Conservation (phyloP, 2,329 filamentous ascomycete genomes). For the Xylaria sp. region DNA sequence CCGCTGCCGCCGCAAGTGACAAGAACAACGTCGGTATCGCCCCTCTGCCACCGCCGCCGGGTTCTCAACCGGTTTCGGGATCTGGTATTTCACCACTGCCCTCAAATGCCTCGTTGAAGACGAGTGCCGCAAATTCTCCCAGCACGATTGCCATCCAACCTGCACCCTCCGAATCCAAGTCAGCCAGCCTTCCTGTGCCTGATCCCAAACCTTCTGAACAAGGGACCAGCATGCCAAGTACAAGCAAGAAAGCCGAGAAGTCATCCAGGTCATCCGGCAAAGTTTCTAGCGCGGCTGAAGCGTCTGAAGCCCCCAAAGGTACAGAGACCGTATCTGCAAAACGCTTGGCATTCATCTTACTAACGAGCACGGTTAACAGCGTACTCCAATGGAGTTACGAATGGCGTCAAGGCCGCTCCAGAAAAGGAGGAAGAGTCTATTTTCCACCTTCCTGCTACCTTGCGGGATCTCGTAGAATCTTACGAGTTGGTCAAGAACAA, state of each 20-base stretch:
- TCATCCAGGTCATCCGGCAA: constrained; percentile 42
- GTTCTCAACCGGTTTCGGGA: constrained; percentile 38
- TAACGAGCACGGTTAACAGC: constrained; percentile 30
- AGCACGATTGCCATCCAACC: constrained; percentile 45
- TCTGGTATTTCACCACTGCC: constrained; percentile 45
- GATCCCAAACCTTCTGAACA: constrained; percentile 29
- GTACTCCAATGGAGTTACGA: constrained; percentile 48
- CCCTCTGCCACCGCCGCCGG: constrained; percentile 85
- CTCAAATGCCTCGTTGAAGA: constrained; percentile 46
- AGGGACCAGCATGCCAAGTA: constrained; percentile 24
- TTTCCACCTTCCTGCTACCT: constrained; percentile 82
- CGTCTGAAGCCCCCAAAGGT: constrained; percentile 43
- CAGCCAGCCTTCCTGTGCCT: constrained; percentile 22
- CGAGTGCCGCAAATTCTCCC: constrained; percentile 52
- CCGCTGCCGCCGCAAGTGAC: constrained; percentile 84
- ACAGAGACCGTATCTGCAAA: constrained; percentile 17
- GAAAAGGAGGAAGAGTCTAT: constrained; percentile 61
- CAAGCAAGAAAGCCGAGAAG: constrained; percentile 32
- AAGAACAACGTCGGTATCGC: constrained; percentile 86
- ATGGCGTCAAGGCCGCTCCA: constrained; percentile 43
- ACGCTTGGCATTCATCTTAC: constrained; percentile 2
- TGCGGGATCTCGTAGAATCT: constrained; percentile 86
- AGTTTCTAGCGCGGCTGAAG: constrained; percentile 38
- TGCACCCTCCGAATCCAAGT: constrained; percentile 32
- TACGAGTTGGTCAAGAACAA: constrained; percentile 81